These are phyloP conservation scores for Barnettozyma californica DNA, from an alignment of 805 yeast genomes.

Conservation along the genomic window DNA sequence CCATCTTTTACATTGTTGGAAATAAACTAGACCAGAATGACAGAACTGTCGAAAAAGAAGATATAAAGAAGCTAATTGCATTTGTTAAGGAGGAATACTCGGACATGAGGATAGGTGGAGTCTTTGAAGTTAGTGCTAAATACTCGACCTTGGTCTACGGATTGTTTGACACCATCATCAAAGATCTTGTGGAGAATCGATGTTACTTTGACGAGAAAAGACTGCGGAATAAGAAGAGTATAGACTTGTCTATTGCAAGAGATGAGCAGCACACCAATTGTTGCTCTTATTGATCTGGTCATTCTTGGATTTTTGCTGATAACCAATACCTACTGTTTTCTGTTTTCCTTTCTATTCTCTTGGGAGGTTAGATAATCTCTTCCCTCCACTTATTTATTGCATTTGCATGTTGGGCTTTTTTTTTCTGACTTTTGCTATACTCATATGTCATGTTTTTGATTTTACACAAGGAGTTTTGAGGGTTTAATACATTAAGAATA, in stretches of 20 bases:
- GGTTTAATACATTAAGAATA: neutral
- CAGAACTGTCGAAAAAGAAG: constrained; percentile 35
- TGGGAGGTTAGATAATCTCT: neutral
- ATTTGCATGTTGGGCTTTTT: neutral
- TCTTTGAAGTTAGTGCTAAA: constrained; percentile 44
- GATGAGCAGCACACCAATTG: constrained; percentile 22
- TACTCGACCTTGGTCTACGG: constrained; percentile 34
- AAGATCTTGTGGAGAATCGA: constrained; percentile 36
- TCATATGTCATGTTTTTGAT: neutral
- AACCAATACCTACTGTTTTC: neutral
- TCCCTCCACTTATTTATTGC: neutral
- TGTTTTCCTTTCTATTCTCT: neutral
- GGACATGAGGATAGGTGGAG: constrained; percentile 33
- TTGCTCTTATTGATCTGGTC: constrained; percentile 17
- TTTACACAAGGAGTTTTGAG: neutral
- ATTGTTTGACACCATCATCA: constrained; percentile 33
- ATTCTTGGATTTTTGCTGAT: neutral
- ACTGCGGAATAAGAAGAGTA: constrained; percentile 23
- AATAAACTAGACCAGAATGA: constrained; percentile 36
- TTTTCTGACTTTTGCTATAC: neutral
- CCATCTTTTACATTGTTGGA: constrained; percentile 40
- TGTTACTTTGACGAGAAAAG: constrained; percentile 31
- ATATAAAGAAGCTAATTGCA: constrained; percentile 30
- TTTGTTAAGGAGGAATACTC: constrained; percentile 26
- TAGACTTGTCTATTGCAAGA: constrained; percentile 25